Base-by-base conservation (phyloP, 1,284 basidiomycete species). In the Boletus semigastroideus region DNA sequence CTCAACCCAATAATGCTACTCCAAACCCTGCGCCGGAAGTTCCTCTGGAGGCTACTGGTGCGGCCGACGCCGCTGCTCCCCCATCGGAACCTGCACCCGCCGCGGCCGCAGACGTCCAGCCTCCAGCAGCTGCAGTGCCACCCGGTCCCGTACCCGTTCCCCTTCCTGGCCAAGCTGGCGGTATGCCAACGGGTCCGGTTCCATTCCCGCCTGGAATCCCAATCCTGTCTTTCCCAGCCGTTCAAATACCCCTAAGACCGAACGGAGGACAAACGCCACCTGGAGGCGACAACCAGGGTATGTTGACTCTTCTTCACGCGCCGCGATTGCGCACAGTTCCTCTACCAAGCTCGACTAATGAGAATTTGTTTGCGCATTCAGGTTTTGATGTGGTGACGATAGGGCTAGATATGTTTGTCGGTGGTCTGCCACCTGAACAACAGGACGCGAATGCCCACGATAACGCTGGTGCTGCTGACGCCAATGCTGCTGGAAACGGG, bases 321-420 rank as follows among this genome's bases (percentile, higher is more conserved):
- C 22, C 12, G 42, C 19, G 16, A 41, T 14, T 13, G 54, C 47
- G 45, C 60, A 9, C 48, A 50, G 42, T 53, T 14, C 27, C 16
- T 46, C 57, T 63, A 13, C 62, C 49, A 41, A 57, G 7, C 52
- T 69, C 51, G 17, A 54, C 60, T 54, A 48, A 67, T 27, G 56
- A 56, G 53, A 17, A 38, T 42, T 1, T 34, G 0, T 50, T 54
- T 48, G 30, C 11, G 5, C 33, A 33, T 33, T 2, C 20, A 57
- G 68, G 57, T 52, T 40, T 57, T 1, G 68, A 67, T 46, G 38
- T 67, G 2, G 0, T 67, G 25, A 70, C 66, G 25, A 65, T 67
- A 40, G 66, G 66, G 30, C 31, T 67, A 12, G 66, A 67, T 44
- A 67, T 67, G 67, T 66, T 71, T 48, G 47, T 71, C 3, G 59